Conservation (phyloP, 2,329 filamentous ascomycete genomes). For the Paracoccidioides brasiliensis region DNA sequence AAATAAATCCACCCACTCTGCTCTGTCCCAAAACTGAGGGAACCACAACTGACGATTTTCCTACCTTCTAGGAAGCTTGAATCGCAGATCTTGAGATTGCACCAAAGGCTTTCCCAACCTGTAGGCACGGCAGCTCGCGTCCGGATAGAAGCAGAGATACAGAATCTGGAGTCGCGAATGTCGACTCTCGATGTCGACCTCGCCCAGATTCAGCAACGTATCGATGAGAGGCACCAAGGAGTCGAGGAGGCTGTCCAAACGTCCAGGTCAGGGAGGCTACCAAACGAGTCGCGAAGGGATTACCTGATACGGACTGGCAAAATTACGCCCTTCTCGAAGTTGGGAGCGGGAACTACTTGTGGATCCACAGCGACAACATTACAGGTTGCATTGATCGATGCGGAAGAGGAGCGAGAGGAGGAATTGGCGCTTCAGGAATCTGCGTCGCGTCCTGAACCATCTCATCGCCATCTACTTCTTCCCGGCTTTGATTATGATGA, state of each 20-base stretch:
- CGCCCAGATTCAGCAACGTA: slow-evolving; percentile 65
- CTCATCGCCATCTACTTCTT: slow-evolving; percentile 59
- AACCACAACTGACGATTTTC: background rate
- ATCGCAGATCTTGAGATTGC: slow-evolving; percentile 48
- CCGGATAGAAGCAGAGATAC: slow-evolving; percentile 44
- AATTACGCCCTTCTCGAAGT: slow-evolving; percentile 85
- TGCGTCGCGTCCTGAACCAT: slow-evolving; percentile 36
- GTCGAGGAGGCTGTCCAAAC: slow-evolving; percentile 34
- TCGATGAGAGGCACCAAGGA: slow-evolving; percentile 58
- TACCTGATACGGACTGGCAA: slow-evolving; percentile 92
- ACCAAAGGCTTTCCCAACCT: slow-evolving; percentile 44
- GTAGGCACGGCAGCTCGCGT: slow-evolving; percentile 38
- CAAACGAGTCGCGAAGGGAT: slow-evolving; percentile 72
- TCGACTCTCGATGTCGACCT: slow-evolving; percentile 57
- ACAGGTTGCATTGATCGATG: slow-evolving; percentile 65
- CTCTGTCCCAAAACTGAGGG: background rate
- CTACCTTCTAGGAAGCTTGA: slow-evolving; percentile 42
- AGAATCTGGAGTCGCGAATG: slow-evolving; percentile 52
- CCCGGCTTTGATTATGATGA: slow-evolving; percentile 55
- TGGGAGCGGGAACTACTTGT: slow-evolving; percentile 41
- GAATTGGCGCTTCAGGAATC: slow-evolving; percentile 34
- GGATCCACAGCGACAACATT: slow-evolving; percentile 43
- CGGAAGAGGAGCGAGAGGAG: slow-evolving; percentile 54
- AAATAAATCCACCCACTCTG: background rate
- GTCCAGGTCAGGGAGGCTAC: slow-evolving; percentile 42